Conservation (phyloP, 371 early-diverging fungal species). For the Choanephora cucurbitarum region DNA sequence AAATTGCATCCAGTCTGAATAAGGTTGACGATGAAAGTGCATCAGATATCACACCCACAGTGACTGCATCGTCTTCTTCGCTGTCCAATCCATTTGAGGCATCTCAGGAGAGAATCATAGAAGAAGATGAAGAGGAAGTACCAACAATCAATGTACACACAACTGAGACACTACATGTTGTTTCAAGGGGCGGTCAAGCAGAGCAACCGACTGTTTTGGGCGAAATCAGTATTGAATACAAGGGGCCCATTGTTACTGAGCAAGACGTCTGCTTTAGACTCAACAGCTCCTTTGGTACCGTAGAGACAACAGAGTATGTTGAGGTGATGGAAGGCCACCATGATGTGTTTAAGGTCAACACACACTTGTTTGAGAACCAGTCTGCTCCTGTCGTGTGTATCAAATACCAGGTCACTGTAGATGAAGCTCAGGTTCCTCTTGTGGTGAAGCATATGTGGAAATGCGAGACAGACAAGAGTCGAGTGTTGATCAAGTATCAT, state of each 20-base stretch:
- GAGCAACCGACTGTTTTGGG: constrained; percentile 49
- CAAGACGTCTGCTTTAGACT: constrained; percentile 42
- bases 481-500: constrained; percentile 55
- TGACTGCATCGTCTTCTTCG: background rate
- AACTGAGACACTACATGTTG: constrained; percentile 48
- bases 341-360: constrained; percentile 38
- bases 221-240: constrained; percentile 44
- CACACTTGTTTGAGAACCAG: constrained; percentile 29
- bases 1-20: constrained; percentile 6
- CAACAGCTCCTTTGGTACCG: constrained; percentile 32
- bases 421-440: constrained; percentile 33
- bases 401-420: constrained; percentile 48
- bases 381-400: constrained; percentile 27
- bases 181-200: constrained; percentile 43
- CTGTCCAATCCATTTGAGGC: constrained; percentile 17
- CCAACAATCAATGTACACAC: constrained; percentile 39
- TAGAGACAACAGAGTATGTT: constrained; percentile 29
- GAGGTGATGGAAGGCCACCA: constrained; percentile 21
- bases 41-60: background rate
- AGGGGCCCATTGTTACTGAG: constrained; percentile 28
- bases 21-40: constrained; percentile 2
- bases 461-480: constrained; percentile 53
- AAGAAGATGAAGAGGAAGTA: constrained; percentile 1
- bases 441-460: constrained; percentile 60
- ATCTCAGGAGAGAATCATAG: constrained; percentile 2